Conservation (phyloP, 106 monocot species). For the Chionographis japonica region DNA sequence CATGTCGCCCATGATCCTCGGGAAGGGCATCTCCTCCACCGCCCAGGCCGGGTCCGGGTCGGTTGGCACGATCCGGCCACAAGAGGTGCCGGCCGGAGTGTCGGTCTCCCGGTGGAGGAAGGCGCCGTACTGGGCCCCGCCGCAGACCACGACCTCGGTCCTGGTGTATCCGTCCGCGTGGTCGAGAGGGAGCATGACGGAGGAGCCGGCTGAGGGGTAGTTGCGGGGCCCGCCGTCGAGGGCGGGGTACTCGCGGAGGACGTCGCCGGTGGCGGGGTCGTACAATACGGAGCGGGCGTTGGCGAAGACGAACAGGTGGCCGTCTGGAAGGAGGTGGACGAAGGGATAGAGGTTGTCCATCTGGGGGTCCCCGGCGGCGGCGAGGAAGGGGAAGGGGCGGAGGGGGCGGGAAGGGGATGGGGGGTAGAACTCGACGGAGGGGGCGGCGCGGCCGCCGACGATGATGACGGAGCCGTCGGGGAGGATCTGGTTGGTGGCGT, state of each 20-base stretch:
- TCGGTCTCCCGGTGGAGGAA: constrained; percentile 31
- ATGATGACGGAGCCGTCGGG: constrained; percentile 59
- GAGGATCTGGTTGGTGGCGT: constrained; percentile 70
- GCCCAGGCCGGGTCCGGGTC: constrained; percentile 36
- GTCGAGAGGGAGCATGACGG: constrained; percentile 48
- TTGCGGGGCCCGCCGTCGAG: constrained; percentile 49
- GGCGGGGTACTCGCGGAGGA: constrained; percentile 44
- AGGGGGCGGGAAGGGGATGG: constrained; percentile 1
- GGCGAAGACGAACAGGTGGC: constrained; percentile 80
- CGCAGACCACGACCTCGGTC: constrained; percentile 60
- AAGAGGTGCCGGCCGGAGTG: constrained; percentile 23
- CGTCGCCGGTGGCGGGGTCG: constrained; percentile 27
- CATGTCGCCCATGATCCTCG: constrained; percentile 75
- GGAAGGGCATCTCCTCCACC: constrained; percentile 47
- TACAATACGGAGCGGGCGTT: constrained; percentile 46
- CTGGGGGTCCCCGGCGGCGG: constrained; percentile 35
- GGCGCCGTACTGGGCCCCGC: constrained; percentile 44
- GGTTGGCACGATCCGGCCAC: constrained; percentile 51
- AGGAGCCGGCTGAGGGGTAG: constrained; percentile 75
- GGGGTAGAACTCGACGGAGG: constrained; percentile 52
- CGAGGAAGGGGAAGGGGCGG: constrained; percentile 43
- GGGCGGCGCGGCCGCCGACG: constrained; percentile 52
- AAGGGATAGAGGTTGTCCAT: constrained; percentile 77
- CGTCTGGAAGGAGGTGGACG: constrained; percentile 83
- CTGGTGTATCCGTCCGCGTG: constrained; percentile 21